Percentiles rank a stretch among this genome's conserved stretches.
These are phyloP conservation scores for Teratosphaeria zuluensis DNA, from an alignment of 2,329 filamentous ascomycete species.

Conservation along the genomic window DNA sequence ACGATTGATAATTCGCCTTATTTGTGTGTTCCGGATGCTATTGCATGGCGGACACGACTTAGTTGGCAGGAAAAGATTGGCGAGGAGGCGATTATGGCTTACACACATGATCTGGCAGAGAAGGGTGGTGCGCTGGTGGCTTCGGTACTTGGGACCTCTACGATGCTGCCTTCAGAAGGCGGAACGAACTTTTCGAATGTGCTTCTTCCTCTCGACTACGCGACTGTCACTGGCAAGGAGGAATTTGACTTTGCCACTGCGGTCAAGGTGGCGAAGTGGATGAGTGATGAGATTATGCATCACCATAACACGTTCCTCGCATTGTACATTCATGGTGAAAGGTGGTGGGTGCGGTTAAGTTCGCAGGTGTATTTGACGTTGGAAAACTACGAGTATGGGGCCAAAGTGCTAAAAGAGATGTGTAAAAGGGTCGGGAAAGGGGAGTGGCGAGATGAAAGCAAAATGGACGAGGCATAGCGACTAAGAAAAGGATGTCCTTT, in stretches of 20 bases:
- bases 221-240: slow-evolving; percentile 20
- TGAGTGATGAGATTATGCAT: slow-evolving; percentile 32
- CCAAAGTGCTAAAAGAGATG: slow-evolving; percentile 46
- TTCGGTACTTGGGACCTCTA: slow-evolving; percentile 55
- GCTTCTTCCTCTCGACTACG: slow-evolving; percentile 52
- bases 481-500: neutral
- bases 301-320: slow-evolving; percentile 65
- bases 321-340: slow-evolving; percentile 49
- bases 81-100: slow-evolving; percentile 58
- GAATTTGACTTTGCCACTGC: slow-evolving; percentile 18
- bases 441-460: slow-evolving; percentile 29
- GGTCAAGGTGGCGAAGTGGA: slow-evolving; percentile 33
- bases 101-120: slow-evolving; percentile 53
- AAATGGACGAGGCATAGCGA: neutral
- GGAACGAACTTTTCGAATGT: slow-evolving; percentile 41
- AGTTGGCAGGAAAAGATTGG: slow-evolving; percentile 35
- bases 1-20: slow-evolving; percentile 66
- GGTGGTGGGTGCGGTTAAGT: slow-evolving; percentile 64
- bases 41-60: slow-evolving; percentile 55
- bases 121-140: slow-evolving; percentile 54
- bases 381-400: slow-evolving; percentile 66
- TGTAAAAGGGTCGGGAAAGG: slow-evolving; percentile 42
- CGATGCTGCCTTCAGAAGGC: slow-evolving; percentile 56
- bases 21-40: slow-evolving; percentile 59
- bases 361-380: slow-evolving; percentile 78